A percentile compares a stretch with the other conserved stretches of the same genome.
Evolutionary conservation across 352 stramenopile genomes (phyloP).

Genomic region (Phytopythium boreale): DNA sequence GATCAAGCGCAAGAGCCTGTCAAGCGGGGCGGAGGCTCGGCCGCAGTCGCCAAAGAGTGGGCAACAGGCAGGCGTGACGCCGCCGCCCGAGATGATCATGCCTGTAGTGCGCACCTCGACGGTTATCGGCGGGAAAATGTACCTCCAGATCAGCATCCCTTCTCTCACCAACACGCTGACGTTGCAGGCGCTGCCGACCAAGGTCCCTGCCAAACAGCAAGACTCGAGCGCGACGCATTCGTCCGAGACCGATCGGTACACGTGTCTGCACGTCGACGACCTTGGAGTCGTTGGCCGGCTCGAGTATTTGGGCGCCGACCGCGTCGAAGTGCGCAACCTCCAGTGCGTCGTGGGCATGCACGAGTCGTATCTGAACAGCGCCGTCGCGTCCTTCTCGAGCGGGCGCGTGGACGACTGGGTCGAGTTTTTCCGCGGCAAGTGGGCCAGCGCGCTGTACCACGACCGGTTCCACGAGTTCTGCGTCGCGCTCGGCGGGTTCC

Average conservation of each 20-base stretch:
- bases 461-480: slow-evolving; percentile 81
- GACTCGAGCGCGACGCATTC: slow-evolving; percentile 8
- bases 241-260: slow-evolving; percentile 34
- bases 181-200: slow-evolving; percentile 57
- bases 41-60: slow-evolving; percentile 10
- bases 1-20: slow-evolving; percentile 4
- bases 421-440: slow-evolving; percentile 78
- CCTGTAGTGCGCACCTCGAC: slow-evolving; percentile 47
- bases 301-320: slow-evolving; percentile 59
- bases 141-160: slow-evolving; percentile 73
- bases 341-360: slow-evolving; percentile 78
- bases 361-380: slow-evolving; percentile 85
- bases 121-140: slow-evolving; percentile 50
- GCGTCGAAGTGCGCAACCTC: slow-evolving; percentile 64
- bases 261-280: slow-evolving; percentile 73
- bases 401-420: slow-evolving; percentile 81
- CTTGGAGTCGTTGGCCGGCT: slow-evolving; percentile 68
- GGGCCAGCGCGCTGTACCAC: slow-evolving; percentile 68
- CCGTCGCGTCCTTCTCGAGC: slow-evolving; percentile 64
- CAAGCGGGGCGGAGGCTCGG: not conserved
- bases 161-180: slow-evolving; percentile 63
- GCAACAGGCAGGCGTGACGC: slow-evolving; percentile 25
- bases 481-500: slow-evolving; percentile 41
- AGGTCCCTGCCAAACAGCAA: slow-evolving; percentile 12
- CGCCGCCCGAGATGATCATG: slow-evolving; percentile 69